Evolutionary conservation across 2,329 filamentous ascomycete genomes (phyloP).

Genomic region (Trichoderma oligosporum): DNA sequence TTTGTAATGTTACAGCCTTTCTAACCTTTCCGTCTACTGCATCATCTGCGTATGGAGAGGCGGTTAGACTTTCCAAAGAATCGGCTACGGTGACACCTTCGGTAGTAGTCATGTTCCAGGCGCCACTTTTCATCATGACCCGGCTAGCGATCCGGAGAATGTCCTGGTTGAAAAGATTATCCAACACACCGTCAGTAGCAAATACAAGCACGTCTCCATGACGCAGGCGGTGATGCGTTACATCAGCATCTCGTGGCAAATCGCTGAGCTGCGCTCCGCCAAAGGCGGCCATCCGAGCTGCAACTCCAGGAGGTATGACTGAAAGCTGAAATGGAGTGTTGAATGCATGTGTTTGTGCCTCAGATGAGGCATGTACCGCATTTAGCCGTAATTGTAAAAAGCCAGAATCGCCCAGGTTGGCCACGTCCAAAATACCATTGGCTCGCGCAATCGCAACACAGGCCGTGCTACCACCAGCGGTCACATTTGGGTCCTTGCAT

Average conservation of each 20-base stretch:
- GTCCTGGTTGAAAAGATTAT: constrained; percentile 90
- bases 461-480: constrained; percentile 86
- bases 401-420: constrained; percentile 93
- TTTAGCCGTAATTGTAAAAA: constrained; percentile 84
- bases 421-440: constrained; percentile 75
- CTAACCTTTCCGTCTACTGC: constrained; percentile 24
- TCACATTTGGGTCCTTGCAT: constrained; percentile 66
- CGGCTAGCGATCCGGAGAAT: constrained; percentile 75
- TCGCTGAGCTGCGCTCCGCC: constrained; percentile 80
- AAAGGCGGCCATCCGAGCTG: constrained; percentile 76
- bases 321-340: constrained; percentile 96
- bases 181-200: constrained; percentile 92
- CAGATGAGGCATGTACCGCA: constrained; percentile 76
- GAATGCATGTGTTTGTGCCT: constrained; percentile 91
- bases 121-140: constrained; percentile 68
- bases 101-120: constrained; percentile 63
- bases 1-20: constrained; percentile 60
- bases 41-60: constrained; percentile 28
- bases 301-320: constrained; percentile 75
- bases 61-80: constrained; percentile 49
- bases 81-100: constrained; percentile 61
- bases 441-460: constrained; percentile 75
- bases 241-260: constrained; percentile 75
- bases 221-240: constrained; percentile 70
- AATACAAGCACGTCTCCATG: constrained; percentile 94